Percentiles rank a stretch among this genome's conserved stretches.
Conservation (phyloP, 345 rosid species). For the Lepidium aucheri region DNA sequence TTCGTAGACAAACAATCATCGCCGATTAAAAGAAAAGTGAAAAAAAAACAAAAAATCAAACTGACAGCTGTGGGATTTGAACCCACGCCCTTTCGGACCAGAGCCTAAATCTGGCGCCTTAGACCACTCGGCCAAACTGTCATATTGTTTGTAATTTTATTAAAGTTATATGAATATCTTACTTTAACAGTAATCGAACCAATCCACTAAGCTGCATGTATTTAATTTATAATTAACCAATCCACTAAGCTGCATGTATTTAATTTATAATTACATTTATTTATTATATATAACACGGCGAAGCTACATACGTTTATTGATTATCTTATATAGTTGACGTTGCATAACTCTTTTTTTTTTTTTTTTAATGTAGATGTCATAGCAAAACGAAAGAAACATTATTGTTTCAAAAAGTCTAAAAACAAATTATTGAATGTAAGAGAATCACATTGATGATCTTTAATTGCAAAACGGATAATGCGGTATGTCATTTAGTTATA, state of each 20-base stretch:
- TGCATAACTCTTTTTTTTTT: not conserved
- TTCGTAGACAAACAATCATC: too few relatives aligned
- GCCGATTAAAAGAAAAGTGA: too few relatives aligned
- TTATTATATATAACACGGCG: not conserved
- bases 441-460: conserved; percentile 6
- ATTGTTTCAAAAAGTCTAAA: conserved; percentile 1
- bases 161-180: fast-evolving
- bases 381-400: not conserved
- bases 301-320: not conserved
- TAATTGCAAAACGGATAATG: conserved; percentile 5
- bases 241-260: not conserved
- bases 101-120: conserved; percentile 99
- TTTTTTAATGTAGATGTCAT: conserved; percentile 6
- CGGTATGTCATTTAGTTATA: not conserved
- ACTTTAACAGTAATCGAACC: too few relatives aligned
- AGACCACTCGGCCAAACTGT: conserved; percentile 99
- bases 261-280: not conserved
- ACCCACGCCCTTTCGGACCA: conserved; percentile 99
- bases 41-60: not conserved
- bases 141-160: not conserved
- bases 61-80: conserved; percentile 99
- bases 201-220: not conserved
- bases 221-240: not conserved
- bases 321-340: conserved; percentile 8
- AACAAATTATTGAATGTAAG: conserved; percentile 10